Conservation (phyloP, 352 stramenopile genomes). For the Phytophthora sp. region DNA sequence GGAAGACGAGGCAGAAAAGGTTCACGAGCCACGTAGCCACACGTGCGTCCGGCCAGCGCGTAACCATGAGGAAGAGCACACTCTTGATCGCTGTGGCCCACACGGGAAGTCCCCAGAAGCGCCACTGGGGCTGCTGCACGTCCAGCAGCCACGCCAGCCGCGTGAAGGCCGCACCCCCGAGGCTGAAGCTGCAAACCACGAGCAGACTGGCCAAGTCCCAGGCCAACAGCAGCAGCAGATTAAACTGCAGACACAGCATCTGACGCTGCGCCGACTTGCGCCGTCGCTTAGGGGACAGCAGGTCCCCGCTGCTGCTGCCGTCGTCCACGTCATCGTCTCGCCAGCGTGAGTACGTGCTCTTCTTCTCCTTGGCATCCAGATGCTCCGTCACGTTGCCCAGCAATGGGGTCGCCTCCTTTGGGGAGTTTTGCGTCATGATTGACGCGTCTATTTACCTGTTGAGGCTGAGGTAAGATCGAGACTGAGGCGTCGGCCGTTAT, state of each 20-base stretch:
- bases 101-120: conserved; percentile 79
- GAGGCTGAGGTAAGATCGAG: conserved; percentile 19
- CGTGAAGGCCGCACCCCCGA: conserved; percentile 49
- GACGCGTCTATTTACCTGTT: no score
- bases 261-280: conserved; percentile 49
- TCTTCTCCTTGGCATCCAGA: conserved; percentile 37
- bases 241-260: conserved; percentile 76
- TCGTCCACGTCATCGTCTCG: conserved; percentile 45
- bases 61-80: conserved; percentile 61
- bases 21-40: conserved; percentile 55
- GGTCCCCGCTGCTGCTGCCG: conserved; percentile 8
- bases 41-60: conserved; percentile 48
- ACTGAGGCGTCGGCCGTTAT: conserved; percentile 21
- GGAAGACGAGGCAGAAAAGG: conserved; percentile 57
- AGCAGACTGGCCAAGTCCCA: conserved; percentile 63
- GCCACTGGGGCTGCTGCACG: conserved; percentile 52
- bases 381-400: conserved; percentile 31
- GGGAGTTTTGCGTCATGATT: conserved; percentile 25
- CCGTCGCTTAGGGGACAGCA: conserved; percentile 21
- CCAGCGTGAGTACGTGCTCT: conserved; percentile 58
- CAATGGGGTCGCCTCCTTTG: conserved; percentile 47
- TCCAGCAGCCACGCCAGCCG: conserved; percentile 55
- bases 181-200: conserved; percentile 53
- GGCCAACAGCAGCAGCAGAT: conserved; percentile 59
- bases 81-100: conserved; percentile 68